Base-by-base conservation (phyloP, 2,329 filamentous ascomycete genomes). In the Ceratocystis eucalypticola region DNA sequence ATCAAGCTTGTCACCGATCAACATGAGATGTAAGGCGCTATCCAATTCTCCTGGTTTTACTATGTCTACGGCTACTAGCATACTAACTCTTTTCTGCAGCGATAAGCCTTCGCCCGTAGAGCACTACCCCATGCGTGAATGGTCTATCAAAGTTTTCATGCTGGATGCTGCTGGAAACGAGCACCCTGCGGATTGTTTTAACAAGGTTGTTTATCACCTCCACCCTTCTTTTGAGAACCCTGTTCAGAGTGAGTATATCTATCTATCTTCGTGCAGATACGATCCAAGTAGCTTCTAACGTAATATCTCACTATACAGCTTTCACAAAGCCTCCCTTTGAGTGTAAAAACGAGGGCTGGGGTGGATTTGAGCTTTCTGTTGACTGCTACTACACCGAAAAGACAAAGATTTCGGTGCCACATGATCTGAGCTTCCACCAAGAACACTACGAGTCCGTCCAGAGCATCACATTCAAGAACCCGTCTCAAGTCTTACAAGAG, bases 301-400 rank as follows among this genome's bases (percentile, higher is more conserved):
- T 30, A 4, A 30, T 17, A 17, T 37, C 17, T 59, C 55, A 33
- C 5, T 22, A n/a, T 61, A 17, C 50, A 94, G 89, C 84, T 28
- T 88, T 96, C 79, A 87, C 86, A 73, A 87, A 88, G 70, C 84
- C 91, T 0, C 94, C 94, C 0, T 99, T 97, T 79, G 83, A 82
- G 70, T 96, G 96, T 76, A 81, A 85, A 70, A 96, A 99, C 77
- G 89, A 96, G 77, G 94, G 94, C 71, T 99, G 94, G 94, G 94
- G 94, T 73, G 94, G 97, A 78, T 99, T 99, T 75, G 94, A 97
- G 74, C 93, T 99, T 86, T 82, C 80, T 61, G 94, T 97, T 72
- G 85, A 89, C 69, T 82, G 95, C 71, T 88, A 86, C 73, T 89
- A 88, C 55, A 86, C 88, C 37, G 91, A 94, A 76, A 96, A 96